Evolutionary conservation across 495 filamentous ascomycete species (phyloP), one percentile per base, ranked within the genome.

Genomic region (Pseudevernia furfuracea): DNA sequence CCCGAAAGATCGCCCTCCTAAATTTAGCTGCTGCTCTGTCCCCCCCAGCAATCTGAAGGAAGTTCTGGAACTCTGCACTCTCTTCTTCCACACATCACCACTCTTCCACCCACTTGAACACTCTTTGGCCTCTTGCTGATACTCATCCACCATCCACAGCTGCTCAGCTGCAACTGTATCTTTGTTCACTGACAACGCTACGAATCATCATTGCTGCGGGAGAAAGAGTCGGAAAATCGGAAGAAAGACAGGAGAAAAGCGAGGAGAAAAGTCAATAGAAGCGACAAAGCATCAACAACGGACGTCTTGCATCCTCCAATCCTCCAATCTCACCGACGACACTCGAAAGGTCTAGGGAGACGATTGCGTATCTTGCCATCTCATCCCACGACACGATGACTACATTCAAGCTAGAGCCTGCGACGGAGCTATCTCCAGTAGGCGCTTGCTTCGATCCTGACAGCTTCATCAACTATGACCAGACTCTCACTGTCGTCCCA

Each of bases 391-490:
- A 59, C 52, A 58, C 25, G 11, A 66, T 66, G 64, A 61, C 64
- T 32, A 46, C 59, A 23, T 62, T 66, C 43, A 61, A 66, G n/a
- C 52, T 44, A n/a, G 64, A 66, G 41, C 55, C 59, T 11, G 52
- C 60, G 1, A 48, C 64, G 7, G 44, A 57, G 17, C 4, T 28
- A 2, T 56, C 64, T 58, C 59, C 59, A 25, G 30, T 30, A 19
- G 44, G 55, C 19, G 46, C 62, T 30, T 67, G 62, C 48, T 81
- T 78, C 66, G 79, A 82, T 58, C 79, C 78, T 44, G 78, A 81
- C 66, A 73, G 74, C 39, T 82, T 81, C 65, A 75, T 82, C 70
- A 78, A 82, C 66, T 75, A 80, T 62, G 79, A 81, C 37, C 79
- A 80, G 62, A 71, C 74, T 77, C 39, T 59, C 32, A 71, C 74